Percentiles rank a stretch among this genome's conserved stretches.
Conservation (phyloP, 805 yeast species). For the Ogataea degrootiae region DNA sequence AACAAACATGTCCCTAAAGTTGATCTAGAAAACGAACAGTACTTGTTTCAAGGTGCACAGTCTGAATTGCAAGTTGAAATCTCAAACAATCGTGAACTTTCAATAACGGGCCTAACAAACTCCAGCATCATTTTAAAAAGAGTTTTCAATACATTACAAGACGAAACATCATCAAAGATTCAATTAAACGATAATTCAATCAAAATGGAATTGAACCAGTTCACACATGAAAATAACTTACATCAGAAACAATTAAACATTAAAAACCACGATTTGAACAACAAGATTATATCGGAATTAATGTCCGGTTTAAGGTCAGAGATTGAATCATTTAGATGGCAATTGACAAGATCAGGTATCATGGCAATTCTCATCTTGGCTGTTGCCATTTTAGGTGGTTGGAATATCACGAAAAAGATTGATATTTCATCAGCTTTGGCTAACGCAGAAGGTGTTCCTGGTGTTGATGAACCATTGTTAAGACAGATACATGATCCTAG, state of each 20-base stretch:
- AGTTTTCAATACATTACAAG: conserved; percentile 66
- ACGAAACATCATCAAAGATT: conserved; percentile 60
- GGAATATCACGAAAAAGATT: conserved; percentile 32
- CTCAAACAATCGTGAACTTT: conserved; percentile 63
- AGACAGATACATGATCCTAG: conserved; percentile 45
- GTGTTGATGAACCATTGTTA: conserved; percentile 21
- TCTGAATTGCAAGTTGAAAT: conserved; percentile 80
- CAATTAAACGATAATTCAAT: conserved; percentile 62
- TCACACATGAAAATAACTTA: conserved; percentile 76
- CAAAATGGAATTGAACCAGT: conserved; percentile 80
- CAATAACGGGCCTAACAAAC: conserved; percentile 61
- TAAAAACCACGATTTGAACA: conserved; percentile 75
- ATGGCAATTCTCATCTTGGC: conserved; percentile 68
- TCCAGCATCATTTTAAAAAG: conserved; percentile 67
- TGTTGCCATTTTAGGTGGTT: conserved; percentile 53
- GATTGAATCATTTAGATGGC: conserved; percentile 89
- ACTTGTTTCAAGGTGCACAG: conserved; percentile 87
- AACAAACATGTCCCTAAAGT: conserved; percentile 46
- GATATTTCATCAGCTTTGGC: conserved; percentile 15
- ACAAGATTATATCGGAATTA: conserved; percentile 77
- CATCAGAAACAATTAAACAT: conserved; percentile 64
- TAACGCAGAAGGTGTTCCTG: conserved; percentile 18
- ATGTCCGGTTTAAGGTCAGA: conserved; percentile 79
- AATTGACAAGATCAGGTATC: conserved; percentile 83
- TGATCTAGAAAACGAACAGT: conserved; percentile 83